Base-by-base conservation (phyloP, 2,329 filamentous ascomycete species). In the Taxawa tesnikishii region DNA sequence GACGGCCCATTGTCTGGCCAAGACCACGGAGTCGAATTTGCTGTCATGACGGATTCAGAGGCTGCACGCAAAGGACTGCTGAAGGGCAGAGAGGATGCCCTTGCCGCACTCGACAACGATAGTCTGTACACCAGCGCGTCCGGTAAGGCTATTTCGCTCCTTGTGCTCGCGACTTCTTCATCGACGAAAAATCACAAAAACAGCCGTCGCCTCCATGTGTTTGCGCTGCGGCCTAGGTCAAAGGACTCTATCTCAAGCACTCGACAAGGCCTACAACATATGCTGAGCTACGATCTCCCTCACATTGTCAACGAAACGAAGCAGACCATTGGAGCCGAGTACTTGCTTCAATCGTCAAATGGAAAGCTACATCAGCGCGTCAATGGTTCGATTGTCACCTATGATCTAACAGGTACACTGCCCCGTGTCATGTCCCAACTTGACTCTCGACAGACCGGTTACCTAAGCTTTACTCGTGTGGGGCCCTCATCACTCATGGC, bases 401-500 rank as follows among this genome's bases (percentile, higher is more conserved):
- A 76, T 49, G 73, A 82, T 39, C 56, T 85, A 19, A 70, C 68
- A 11, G 64, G 67, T 10, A 70, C 70, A 11, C 59, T 79, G 5
- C 78, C 79, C 0, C 75, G 68, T 42, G 52, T 75, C 15, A 64
- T 67, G 34, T 73, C 57, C 2, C 50, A 54, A 24, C 43, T 75
- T 10, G 61, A 45, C 12, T 36, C 33, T 15, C 40, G 63, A 5
- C 57, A 69, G 25, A 55, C 65, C 4, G 64, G 59, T 2, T 61
- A 74, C 3, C 61, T 63, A 13, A 79, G 77, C 2, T 82, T 83
- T 45, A 49, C 79, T 5, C 68, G 76, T 5, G 58, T 85, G 0
- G 81, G 78, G 6, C 70, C 69, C 35, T 73, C 78, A 6, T 73
- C 79, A 4, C 53, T 83, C 1, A 62, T 87, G 27, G 67, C 73